phyloP scores from a whole-genome alignment of 75 land plant species.

The Chamaecyparis obtusa region DNA sequence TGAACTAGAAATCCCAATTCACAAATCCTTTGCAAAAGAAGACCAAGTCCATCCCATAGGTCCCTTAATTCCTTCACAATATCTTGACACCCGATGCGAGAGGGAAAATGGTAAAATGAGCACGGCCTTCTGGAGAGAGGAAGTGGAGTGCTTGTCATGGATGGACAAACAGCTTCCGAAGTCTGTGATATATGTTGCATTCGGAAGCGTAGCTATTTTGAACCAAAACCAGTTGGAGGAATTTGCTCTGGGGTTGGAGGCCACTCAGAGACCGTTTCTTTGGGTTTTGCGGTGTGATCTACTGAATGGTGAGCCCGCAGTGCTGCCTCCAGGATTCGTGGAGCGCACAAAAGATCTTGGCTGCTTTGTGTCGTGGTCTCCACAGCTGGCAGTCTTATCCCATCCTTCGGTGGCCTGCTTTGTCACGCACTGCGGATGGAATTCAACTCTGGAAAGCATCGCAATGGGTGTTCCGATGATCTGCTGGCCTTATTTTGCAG shows the following conservation, averaged over 20 bases:
- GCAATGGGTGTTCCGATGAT: conserved; percentile 12
- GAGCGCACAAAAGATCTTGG: not conserved
- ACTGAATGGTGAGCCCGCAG: not conserved
- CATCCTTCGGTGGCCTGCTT: conserved; percentile 13
- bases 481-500: conserved; percentile 17
- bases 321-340: not conserved
- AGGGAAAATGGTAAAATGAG: not conserved
- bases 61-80: not conserved
- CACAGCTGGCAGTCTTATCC: conserved; percentile 8
- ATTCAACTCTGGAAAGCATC: conserved; percentile 16
- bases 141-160: not conserved
- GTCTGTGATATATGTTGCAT: conserved; percentile 14
- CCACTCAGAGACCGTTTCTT: not conserved
- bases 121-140: not conserved
- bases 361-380: conserved; percentile 9
- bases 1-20: not conserved
- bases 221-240: not conserved
- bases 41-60: not conserved
- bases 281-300: conserved; percentile 9
- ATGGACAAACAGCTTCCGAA: not conserved
- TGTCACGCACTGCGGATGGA: conserved; percentile 16
- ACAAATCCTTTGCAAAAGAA: not conserved
- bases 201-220: conserved; percentile 4
- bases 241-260: conserved; percentile 7
- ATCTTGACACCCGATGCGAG: not conserved